Evolutionary conservation across 768 basidiomycete species (phyloP), one percentile per base, ranked within the genome.

Genomic region (Tubosaeta sp.): DNA sequence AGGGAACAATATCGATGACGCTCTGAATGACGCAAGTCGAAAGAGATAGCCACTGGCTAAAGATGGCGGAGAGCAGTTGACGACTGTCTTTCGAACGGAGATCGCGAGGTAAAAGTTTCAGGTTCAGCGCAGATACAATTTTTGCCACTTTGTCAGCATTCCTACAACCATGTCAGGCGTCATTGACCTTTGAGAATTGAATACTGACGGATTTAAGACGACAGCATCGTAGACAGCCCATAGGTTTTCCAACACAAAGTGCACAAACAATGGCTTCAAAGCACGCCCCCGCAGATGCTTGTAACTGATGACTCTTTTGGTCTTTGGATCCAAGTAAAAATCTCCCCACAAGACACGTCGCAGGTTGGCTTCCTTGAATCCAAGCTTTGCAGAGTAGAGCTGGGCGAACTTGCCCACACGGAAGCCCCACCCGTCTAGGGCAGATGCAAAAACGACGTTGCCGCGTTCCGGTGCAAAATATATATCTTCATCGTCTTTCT

Each of bases 401-500:
- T 94, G 85, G 0, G 96, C 93, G 61, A 99, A 99, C 64, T 91
- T 91, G 40, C 86, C 84, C 8, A 97, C 77, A 39, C 95, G 81
- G 72, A 99, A 99, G 0, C 94, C 96, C 95, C 95, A 98, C 4
- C 95, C 94, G 57, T 97, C 93, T 49, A 97, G 82, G 4, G 95
- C 96, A 27, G 89, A 93, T 0, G 94, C 90, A 64, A 99, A 99
- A 29, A 98, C 78, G 39, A 99, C 96, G 64, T 97, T 98, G 18
- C 96, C 96, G 46, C 82, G 80, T 63, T 94, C 91, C 0, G 96
- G 96, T 0, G 93, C 90, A 59, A 99, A 98, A 70, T 98, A 98
- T 48, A 98, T 86, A 67, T 94, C 92, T 66, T 95, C 94, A 60
- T 98, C 96, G 62, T 98, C 94, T 65, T 91, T 92, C 69, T 99